Conservation (phyloP, 2,329 filamentous ascomycete species). For the Trichophyton mentagrophytes region DNA sequence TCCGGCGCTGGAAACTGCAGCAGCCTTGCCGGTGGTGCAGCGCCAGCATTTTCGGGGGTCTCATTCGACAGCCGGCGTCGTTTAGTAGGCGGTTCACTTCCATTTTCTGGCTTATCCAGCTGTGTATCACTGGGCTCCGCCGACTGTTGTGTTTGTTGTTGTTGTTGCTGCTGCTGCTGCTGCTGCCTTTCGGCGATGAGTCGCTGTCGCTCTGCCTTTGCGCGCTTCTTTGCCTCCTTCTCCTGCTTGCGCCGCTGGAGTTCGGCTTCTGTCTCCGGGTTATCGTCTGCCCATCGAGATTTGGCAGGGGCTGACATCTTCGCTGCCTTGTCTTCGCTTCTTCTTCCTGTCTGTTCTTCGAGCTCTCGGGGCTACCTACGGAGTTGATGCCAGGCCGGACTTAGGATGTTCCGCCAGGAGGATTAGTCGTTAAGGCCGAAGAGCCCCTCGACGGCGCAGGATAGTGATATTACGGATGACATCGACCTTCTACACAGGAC, state of each 20-base stretch:
- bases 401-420: not conserved
- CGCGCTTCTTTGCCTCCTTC: constrained; percentile 78
- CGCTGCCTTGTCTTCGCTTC: not conserved
- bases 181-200: constrained; percentile 42
- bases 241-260: constrained; percentile 57
- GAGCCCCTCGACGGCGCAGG: not conserved
- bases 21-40: constrained; percentile 39
- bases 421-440: not conserved
- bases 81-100: constrained; percentile 41
- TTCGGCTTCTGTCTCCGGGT: constrained; percentile 64
- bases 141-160: constrained; percentile 19
- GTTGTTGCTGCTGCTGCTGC: constrained; percentile 21
- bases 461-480: no score
- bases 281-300: constrained; percentile 80
- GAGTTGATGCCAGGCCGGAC: not conserved
- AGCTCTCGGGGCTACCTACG: not conserved
- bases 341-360: not conserved
- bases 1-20: constrained; percentile 56
- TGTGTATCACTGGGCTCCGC: constrained; percentile 15
- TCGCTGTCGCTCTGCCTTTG: constrained; percentile 69
- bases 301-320: constrained; percentile 49
- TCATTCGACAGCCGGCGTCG: constrained; percentile 48
- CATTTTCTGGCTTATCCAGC: constrained; percentile 11
- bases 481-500: no score
- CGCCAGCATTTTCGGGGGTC: constrained; percentile 16